phyloP scores from a whole-genome alignment of 441 rosid species.

The Pelargonium myrrhifolium region DNA sequence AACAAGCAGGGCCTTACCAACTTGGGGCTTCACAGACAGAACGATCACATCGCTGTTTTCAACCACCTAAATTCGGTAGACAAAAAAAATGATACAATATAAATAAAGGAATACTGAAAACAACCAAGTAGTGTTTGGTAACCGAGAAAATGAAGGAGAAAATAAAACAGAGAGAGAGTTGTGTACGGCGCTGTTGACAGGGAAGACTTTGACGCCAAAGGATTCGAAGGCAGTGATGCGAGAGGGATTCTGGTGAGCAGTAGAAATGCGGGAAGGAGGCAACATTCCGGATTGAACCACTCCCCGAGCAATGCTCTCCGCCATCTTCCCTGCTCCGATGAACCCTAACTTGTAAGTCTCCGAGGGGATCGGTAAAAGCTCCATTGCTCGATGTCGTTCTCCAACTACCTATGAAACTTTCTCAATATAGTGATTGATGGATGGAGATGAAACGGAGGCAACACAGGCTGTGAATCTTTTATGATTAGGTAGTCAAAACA shows the following conservation, averaged over 20 bases:
- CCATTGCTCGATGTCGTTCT: slow-evolving; percentile 29
- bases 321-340: slow-evolving; percentile 92
- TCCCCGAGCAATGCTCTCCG: slow-evolving; percentile 86
- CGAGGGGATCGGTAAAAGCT: slow-evolving; percentile 34
- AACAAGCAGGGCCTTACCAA: slow-evolving; percentile 35
- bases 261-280: slow-evolving; percentile 60
- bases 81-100: not conserved
- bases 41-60: slow-evolving; percentile 67
- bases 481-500: not conserved
- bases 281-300: slow-evolving; percentile 61
- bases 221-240: slow-evolving; percentile 62
- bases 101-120: not conserved
- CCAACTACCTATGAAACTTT: not conserved
- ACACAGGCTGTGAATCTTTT: not conserved
- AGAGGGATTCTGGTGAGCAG: slow-evolving; percentile 50
- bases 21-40: slow-evolving; percentile 89
- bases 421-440: not conserved
- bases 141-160: slow-evolving; percentile 1
- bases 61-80: slow-evolving; percentile 44
- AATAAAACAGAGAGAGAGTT: not conserved
- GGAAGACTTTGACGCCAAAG: slow-evolving; percentile 49
- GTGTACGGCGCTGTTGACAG: slow-evolving; percentile 46
- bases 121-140: not conserved
- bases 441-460: not conserved
- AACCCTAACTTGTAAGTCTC: slow-evolving; percentile 69